A percentile compares a stretch with the other conserved stretches of the same genome.
These are phyloP conservation scores for Diaporthe sp. DNA, from an alignment of 2,329 filamentous ascomycete genomes.

Conservation along the genomic window DNA sequence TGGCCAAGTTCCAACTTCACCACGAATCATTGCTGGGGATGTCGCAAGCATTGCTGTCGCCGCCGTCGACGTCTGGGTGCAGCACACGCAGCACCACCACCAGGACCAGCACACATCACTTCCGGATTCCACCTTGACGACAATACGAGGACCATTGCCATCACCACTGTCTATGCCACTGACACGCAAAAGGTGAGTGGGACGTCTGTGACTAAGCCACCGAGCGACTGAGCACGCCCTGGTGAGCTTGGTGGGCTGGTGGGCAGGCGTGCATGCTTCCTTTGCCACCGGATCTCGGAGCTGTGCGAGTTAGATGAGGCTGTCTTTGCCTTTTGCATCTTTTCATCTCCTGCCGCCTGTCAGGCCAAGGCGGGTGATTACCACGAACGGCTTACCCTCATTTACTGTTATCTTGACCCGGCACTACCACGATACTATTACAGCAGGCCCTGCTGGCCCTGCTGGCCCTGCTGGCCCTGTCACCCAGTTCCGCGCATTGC, in stretches of 20 bases:
- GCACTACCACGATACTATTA: conserved; percentile 3
- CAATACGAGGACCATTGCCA: neutral
- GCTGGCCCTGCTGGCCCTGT: neutral
- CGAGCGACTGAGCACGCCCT: neutral
- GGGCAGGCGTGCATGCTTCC: neutral
- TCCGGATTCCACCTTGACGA: neutral
- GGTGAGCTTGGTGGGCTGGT: neutral
- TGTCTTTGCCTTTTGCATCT: conserved; percentile 18
- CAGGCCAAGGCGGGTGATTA: conserved; percentile 18
- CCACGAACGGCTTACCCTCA: conserved; percentile 15
- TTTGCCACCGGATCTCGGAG: conserved; percentile 6
- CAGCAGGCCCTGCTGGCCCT: conserved; percentile 4
- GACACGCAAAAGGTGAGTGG: neutral
- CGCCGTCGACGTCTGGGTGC: neutral
- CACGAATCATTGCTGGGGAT: conserved; percentile 16
- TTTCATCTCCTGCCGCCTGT: conserved; percentile 25
- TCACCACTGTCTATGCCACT: neutral
- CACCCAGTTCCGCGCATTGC: neutral
- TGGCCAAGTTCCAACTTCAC: conserved; percentile 24
- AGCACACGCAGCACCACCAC: neutral
- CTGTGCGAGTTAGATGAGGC: conserved; percentile 23
- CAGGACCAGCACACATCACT: neutral
- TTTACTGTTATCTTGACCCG: conserved; percentile 24
- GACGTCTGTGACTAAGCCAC: neutral
- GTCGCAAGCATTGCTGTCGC: neutral